Conservation (phyloP, 2,329 filamentous ascomycete genomes). For the Fusarium succisae region DNA sequence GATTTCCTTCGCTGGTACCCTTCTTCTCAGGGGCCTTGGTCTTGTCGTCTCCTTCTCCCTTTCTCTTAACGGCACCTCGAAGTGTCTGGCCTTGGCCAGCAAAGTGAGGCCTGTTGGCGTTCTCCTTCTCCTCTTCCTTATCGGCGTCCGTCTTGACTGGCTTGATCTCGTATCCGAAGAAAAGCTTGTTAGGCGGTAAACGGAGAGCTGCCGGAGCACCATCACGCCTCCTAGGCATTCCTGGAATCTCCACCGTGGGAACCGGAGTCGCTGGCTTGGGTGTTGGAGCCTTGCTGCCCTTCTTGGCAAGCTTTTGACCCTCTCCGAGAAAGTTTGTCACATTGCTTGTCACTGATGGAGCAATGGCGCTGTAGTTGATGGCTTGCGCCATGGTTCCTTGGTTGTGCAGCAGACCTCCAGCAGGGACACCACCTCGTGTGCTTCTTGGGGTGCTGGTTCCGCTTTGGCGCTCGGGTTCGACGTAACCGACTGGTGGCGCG, state of each 20-base stretch:
- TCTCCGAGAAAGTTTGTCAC: constrained; percentile 81
- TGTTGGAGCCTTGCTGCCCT: constrained; percentile 70
- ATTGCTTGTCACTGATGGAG: constrained; percentile 76
- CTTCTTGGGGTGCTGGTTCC: constrained; percentile 90
- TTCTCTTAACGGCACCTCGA: constrained; percentile 75
- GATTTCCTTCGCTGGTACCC: constrained; percentile 53
- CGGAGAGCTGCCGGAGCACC: constrained; percentile 89
- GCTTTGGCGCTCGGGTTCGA: constrained; percentile 80
- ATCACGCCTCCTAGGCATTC: constrained; percentile 56
- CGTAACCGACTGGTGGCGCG: constrained; percentile 90
- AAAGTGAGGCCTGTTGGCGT: constrained; percentile 78
- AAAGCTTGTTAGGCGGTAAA: constrained; percentile 87
- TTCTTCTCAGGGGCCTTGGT: constrained; percentile 59
- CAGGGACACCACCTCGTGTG: constrained; percentile 68
- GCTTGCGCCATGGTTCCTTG: constrained; percentile 96
- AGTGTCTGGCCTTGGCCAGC: constrained; percentile 86
- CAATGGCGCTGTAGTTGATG: constrained; percentile 96
- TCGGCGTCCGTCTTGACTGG: constrained; percentile 83
- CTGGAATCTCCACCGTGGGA: constrained; percentile 45
- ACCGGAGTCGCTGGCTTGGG: constrained; percentile 80
- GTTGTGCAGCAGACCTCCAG: constrained; percentile 79
- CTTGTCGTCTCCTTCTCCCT: constrained; percentile 63
- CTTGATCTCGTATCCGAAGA: constrained; percentile 95
- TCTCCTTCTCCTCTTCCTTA: constrained; percentile 70
- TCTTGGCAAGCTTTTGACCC: constrained; percentile 89